Evolutionary conservation across 2,329 filamentous ascomycete genomes (phyloP), one percentile per base, ranked within the genome.

Genomic region (Penicillium sp.): DNA sequence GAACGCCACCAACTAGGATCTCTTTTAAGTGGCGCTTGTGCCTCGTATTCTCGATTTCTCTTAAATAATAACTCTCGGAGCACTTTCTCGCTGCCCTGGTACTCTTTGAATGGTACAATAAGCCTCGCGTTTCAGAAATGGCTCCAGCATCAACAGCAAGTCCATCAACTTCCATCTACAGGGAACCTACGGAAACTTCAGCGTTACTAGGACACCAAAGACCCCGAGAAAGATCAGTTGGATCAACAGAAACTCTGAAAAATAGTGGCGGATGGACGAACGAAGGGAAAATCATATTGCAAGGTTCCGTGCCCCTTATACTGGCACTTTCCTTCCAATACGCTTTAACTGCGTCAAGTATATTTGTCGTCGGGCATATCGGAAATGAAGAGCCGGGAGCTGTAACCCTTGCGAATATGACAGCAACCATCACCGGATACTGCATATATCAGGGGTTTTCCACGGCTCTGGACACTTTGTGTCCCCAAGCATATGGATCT

Each of bases 401-500:
- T 0, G 85, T 89, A 28, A 86, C 83, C 67, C 73, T 90, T 58
- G 87, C 85, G 5, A 87, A 86, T 65, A 93, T 93, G 90, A 90
- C 88, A 2, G 87, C 87, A 23, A 90, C 86, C 59, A 92, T 94
- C 63, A 89, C 84, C 13, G 90, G 88, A 54, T 87, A 89, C 65
- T 88, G 87, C 0, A 85, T 90, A 14, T 89, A 91, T 68, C 89
- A 92, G 68, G 89, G 92, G 14, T 81, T 97, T 14, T 88, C 92
- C 1, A 97, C 93, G 3, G 91, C 88, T 59, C 80, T 97, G 33
- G 93, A 97, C 73, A 97, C 93, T 0, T 85, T 97, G 2, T 97
- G 93, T 71, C 86, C 93, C 0, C 93, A 97, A 73, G 93, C 94
- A 0, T 97, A 95, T 70, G 93, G 94, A 2, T 95, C 90, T 1